Percentiles rank a stretch among this genome's conserved stretches.
Conservation (phyloP, 2,329 filamentous ascomycete species). For the Colletotrichum sp. region DNA sequence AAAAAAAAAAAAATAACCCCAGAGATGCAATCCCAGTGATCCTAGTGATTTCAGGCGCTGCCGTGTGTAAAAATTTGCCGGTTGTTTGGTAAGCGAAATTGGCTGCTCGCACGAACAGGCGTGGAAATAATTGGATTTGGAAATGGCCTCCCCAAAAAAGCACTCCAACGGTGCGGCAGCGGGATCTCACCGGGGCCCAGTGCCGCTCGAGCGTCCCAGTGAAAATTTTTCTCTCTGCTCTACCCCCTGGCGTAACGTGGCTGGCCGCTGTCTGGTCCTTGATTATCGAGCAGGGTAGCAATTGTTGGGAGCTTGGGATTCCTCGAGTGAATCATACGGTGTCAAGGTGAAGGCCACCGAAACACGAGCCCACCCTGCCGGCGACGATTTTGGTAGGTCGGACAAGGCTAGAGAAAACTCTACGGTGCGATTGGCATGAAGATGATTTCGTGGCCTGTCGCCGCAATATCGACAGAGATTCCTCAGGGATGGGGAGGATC, state of each 20-base stretch:
- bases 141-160: slow-evolving; percentile 6
- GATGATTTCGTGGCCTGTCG: not conserved
- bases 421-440: slow-evolving; percentile 4
- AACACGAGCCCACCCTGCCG: not conserved
- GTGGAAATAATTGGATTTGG: slow-evolving; percentile 5
- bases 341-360: slow-evolving; percentile 16
- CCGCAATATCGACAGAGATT: slow-evolving; percentile 4
- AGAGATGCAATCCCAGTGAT: not conserved
- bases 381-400: not conserved
- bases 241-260: slow-evolving; percentile 14
- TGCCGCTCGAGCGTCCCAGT: slow-evolving; percentile 15
- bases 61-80: slow-evolving; percentile 15
- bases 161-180: not conserved
- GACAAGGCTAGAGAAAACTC: not conserved
- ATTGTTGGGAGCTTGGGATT: slow-evolving; percentile 16
- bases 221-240: slow-evolving; percentile 6
- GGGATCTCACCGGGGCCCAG: slow-evolving; percentile 1
- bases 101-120: slow-evolving; percentile 8
- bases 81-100: slow-evolving; percentile 19
- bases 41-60: slow-evolving; percentile 4
- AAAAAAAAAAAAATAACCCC: not conserved
- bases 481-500: not conserved
- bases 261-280: slow-evolving; percentile 11
- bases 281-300: slow-evolving; percentile 8
- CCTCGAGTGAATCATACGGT: slow-evolving; percentile 12